Percentiles rank a stretch among this genome's conserved stretches.
Conservation (phyloP, 768 basidiomycete species). For the Rhizopogon vinicolor region DNA sequence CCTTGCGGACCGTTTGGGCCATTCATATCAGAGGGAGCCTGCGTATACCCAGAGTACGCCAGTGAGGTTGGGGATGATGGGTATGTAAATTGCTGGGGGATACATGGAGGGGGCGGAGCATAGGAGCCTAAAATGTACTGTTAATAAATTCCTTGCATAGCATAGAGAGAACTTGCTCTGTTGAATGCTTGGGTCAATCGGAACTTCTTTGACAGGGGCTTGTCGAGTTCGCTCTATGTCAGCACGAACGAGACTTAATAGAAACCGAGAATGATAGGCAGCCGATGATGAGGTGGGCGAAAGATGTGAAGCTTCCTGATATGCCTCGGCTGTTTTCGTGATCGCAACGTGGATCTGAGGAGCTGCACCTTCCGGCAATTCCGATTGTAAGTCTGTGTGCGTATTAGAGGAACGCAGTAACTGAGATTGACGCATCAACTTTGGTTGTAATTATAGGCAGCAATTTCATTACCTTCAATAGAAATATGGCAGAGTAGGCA, state of each 20-base stretch:
- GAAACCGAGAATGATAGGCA: constrained; percentile 77
- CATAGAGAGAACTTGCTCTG: constrained; percentile 36
- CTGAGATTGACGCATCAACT: constrained; percentile 31
- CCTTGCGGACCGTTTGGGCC: not conserved
- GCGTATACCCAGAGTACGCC: constrained; percentile 5
- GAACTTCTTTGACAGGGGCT: constrained; percentile 32
- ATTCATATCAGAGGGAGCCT: not conserved
- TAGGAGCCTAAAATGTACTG: constrained; percentile 16
- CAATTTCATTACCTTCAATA: constrained; percentile 55
- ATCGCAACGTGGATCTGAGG: constrained; percentile 66
- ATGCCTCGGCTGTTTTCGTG: constrained; percentile 69
- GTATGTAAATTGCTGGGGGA: constrained; percentile 14
- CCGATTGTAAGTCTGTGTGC: constrained; percentile 49
- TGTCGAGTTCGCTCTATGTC: constrained; percentile 56
- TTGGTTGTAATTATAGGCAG: not conserved
- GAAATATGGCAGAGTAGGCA: constrained; percentile 78
- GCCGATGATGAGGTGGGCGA: constrained; percentile 60
- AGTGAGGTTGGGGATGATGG: constrained; percentile 12
- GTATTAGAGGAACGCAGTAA: constrained; percentile 64
- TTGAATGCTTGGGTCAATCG: constrained; percentile 54
- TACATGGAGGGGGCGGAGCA: constrained; percentile 15
- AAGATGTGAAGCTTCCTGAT: constrained; percentile 63
- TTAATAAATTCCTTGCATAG: constrained; percentile 3
- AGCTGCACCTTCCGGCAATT: constrained; percentile 56
- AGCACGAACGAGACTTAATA: constrained; percentile 61